phyloP scores from a whole-genome alignment of 371 early-diverging fungal species.

The Lichtheimia corymbifera region DNA sequence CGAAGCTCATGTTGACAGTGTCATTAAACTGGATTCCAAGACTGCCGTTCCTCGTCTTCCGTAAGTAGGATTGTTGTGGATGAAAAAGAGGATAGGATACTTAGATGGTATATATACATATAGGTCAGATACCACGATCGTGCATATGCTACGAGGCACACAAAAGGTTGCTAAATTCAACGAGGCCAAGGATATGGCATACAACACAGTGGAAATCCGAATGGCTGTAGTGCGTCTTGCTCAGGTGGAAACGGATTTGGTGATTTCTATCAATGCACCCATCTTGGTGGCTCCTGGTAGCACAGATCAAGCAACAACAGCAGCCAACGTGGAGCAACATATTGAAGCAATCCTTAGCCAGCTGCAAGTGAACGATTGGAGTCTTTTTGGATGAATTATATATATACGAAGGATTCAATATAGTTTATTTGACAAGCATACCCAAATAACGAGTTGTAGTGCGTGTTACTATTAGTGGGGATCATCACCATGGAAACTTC shows the following conservation, averaged over 20 bases:
- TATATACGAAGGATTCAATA: no score
- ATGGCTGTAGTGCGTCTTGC: constrained; percentile 70
- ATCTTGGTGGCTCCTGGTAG: constrained; percentile 36
- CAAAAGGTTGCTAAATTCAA: constrained; percentile 76
- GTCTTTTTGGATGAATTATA: constrained; percentile 46
- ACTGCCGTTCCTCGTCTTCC: constrained; percentile 50
- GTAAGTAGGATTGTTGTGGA: constrained; percentile 36
- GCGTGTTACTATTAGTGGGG: no score
- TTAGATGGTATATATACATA: background rate
- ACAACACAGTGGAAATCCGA: constrained; percentile 65
- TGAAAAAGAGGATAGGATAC: background rate
- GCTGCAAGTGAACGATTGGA: constrained; percentile 60
- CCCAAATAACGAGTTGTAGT: no score
- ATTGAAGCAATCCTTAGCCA: constrained; percentile 43
- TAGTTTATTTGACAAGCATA: no score
- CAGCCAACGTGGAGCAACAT: constrained; percentile 43
- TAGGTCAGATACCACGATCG: constrained; percentile 14
- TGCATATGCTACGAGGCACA: constrained; percentile 52
- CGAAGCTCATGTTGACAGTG: constrained; percentile 19
- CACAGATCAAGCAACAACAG: constrained; percentile 36
- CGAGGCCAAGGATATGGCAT: constrained; percentile 51
- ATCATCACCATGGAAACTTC: no score
- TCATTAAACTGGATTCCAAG: constrained; percentile 24
- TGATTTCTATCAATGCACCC: constrained; percentile 76
- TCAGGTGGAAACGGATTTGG: constrained; percentile 67